Evolutionary conservation across 2,329 filamentous ascomycete genomes (phyloP).

Genomic region (Monosporascus cannonballus): DNA sequence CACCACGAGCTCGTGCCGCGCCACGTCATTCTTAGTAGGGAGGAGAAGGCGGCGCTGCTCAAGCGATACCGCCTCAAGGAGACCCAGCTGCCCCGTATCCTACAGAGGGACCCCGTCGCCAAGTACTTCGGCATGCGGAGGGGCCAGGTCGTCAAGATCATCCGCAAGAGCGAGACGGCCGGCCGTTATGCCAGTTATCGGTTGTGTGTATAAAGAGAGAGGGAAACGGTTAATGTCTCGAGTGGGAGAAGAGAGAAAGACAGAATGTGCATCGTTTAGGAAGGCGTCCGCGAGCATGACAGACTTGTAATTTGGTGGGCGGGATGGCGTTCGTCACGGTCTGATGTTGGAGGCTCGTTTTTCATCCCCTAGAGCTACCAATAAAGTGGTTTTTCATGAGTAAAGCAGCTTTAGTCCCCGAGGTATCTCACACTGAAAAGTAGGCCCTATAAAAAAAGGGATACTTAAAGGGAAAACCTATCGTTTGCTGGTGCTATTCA

Average conservation of each 20-base stretch:
- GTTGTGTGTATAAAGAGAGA: conserved; percentile 48
- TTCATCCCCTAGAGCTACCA: neutral
- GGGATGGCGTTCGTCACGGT: conserved; percentile 11
- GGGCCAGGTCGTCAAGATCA: conserved; percentile 97
- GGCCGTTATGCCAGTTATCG: conserved; percentile 95
- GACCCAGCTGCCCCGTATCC: conserved; percentile 89
- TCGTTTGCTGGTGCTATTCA: too few species aligned
- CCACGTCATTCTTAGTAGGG: conserved; percentile 81
- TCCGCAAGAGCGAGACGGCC: conserved; percentile 89
- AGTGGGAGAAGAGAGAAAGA: conserved; percentile 1
- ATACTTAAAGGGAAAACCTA: too few species aligned
- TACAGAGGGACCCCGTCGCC: conserved; percentile 86
- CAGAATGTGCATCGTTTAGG: conserved; percentile 1
- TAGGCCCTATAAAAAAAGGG: too few species aligned
- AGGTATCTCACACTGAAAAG: too few species aligned
- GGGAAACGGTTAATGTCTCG: conserved; percentile 1
- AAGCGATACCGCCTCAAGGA: conserved; percentile 94
- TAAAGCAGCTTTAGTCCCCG: too few species aligned
- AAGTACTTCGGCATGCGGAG: conserved; percentile 85
- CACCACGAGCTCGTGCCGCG: conserved; percentile 94
- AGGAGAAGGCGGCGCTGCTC: conserved; percentile 82
- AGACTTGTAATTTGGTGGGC: neutral
- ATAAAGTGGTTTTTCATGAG: neutral
- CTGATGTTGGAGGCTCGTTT: neutral
- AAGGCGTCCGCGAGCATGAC: neutral